Base-by-base conservation (phyloP, 805 yeast genomes). In the Yamadazyma philogaea region DNA sequence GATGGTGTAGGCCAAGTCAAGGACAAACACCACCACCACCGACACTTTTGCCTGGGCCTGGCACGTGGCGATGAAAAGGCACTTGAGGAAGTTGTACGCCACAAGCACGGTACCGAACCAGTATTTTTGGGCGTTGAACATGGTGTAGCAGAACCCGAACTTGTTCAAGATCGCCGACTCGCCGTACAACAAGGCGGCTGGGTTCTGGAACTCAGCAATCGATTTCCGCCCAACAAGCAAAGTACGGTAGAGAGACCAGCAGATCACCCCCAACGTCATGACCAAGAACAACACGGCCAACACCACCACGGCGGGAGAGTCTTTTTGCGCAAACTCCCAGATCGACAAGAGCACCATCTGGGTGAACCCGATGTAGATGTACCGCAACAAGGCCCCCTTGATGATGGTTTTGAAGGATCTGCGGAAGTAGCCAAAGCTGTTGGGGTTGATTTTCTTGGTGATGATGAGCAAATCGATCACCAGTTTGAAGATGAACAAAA, bases 291-390 rank as follows among this genome's bases (percentile, higher is more conserved):
- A 64, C 28, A 78, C 82, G 2, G 96, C 91, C 45, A 87, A 65
- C 4, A 87, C 89, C 44, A 90, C 79, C 22, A 90, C 88, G 0
- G 96, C 96, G 1, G 95, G 84, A 0, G 96, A 88, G 56, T 90
- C 96, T 40, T 75, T 67, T 54, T 74, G 75, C 6, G 84, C 78
- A 61, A 88, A 89, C 67, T 90, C 96, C 93, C 95, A 90, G 42
- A 89, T 70, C 8, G 96, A 81, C 44, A 90, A 73, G 40, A 89
- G 78, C 14, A 81, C 71, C 44, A 90, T 64, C 61, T 89, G 95
- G 2, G 95, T 81, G 62, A 87, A 88, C 0, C 95, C 96, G 57
- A 90, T 87, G 54, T 78, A 83, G 43, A 87, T 74, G 55, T 88
- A 84, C 60, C 95, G 77, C 50, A 87, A 74, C 40, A 90, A 51